A percentile compares a stretch with the other conserved stretches of the same genome.
These are phyloP conservation scores for Starmerella vaccinii DNA, from an alignment of 805 yeast genomes.

Conservation along the genomic window DNA sequence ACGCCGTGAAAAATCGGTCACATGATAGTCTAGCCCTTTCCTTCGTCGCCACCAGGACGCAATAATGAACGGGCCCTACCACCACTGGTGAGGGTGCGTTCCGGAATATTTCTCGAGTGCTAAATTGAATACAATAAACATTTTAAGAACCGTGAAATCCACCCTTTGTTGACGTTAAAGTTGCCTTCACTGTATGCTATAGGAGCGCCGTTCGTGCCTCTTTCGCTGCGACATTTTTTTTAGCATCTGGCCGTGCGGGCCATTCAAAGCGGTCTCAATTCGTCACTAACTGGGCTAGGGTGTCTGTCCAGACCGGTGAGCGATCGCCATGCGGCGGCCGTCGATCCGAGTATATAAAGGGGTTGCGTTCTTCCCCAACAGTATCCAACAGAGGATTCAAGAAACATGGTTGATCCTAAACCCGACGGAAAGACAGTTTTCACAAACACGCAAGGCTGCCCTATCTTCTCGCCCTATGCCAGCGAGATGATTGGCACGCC, in stretches of 20 bases:
- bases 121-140: too few species aligned
- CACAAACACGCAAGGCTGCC: conserved; percentile 47
- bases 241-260: background rate
- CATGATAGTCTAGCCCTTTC: too few species aligned
- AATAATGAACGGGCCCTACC: too few species aligned
- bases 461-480: conserved; percentile 46
- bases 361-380: background rate
- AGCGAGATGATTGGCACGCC: conserved; percentile 43
- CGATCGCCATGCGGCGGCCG: background rate
- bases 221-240: too few species aligned
- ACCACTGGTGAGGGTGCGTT: too few species aligned
- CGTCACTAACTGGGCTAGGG: background rate
- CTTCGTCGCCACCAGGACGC: too few species aligned
- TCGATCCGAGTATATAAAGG: background rate
- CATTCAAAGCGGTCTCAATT: background rate
- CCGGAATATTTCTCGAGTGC: too few species aligned
- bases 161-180: too few species aligned
- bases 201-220: too few species aligned
- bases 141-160: too few species aligned
- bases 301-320: background rate
- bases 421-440: conserved; percentile 28
- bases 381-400: background rate
- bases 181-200: too few species aligned
- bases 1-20: too few species aligned
- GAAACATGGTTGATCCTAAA: conserved; percentile 14